Evolutionary conservation across 495 filamentous ascomycete genomes (phyloP).

Genomic region (Parathielavia appendiculata): DNA sequence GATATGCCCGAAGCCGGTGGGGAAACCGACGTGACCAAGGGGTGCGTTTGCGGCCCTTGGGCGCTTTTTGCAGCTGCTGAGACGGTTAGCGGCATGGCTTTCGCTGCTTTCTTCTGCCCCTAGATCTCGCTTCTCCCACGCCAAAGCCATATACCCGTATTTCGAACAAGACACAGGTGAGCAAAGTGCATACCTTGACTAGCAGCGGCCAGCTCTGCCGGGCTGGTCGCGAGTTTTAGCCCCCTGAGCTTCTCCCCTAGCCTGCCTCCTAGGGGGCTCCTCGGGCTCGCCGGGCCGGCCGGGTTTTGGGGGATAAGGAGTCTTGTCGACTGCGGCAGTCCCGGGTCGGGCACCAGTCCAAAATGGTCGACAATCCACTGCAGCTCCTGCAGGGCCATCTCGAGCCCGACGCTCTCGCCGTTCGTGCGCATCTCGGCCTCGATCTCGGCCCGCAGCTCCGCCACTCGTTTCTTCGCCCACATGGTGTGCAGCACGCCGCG

Average conservation of each 20-base stretch:
- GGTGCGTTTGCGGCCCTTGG: conserved; percentile 14
- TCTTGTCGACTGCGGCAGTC: conserved; percentile 25
- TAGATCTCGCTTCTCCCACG: background rate
- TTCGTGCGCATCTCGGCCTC: conserved; percentile 57
- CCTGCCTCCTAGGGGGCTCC: conserved; percentile 58
- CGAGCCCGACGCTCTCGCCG: conserved; percentile 68
- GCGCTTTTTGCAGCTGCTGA: conserved; percentile 21
- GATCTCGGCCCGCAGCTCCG: conserved; percentile 68
- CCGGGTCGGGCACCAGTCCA: conserved; percentile 46
- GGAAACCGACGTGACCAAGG: conserved; percentile 9
- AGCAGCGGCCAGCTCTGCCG: conserved; percentile 49
- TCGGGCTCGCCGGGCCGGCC: conserved; percentile 46
- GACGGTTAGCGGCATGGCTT: background rate
- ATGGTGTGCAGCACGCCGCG: conserved; percentile 77
- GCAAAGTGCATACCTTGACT: conserved; percentile 39
- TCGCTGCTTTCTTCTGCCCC: background rate
- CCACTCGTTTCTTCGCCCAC: conserved; percentile 73
- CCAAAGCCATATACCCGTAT: no score
- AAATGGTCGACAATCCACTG: conserved; percentile 79
- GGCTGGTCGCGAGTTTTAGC: conserved; percentile 66
- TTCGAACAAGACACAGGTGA: background rate
- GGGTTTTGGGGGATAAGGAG: conserved; percentile 29
- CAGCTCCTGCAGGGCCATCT: conserved; percentile 75
- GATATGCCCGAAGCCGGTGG: background rate
- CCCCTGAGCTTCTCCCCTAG: conserved; percentile 72